Percentiles rank a stretch among this genome's conserved stretches.
Conservation (phyloP, 2,329 filamentous ascomycete species). For the Cladosporium velox region DNA sequence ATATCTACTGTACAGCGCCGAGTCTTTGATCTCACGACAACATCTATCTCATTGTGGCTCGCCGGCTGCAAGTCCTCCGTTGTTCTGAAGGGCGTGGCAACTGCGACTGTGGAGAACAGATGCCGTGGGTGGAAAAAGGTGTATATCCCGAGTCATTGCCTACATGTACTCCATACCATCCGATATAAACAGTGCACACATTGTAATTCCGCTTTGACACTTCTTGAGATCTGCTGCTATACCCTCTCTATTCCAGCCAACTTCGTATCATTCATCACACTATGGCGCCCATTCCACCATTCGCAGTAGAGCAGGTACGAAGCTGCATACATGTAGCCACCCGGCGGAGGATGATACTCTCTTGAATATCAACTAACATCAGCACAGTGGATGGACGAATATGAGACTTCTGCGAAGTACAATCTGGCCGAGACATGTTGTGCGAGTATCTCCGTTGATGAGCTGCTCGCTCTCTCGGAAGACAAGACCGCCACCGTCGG, state of each 20-base stretch:
- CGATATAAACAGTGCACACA: neutral
- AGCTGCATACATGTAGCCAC: neutral
- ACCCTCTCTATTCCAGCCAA: neutral
- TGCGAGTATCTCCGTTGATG: slow-evolving; percentile 70
- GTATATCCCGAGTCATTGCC: neutral
- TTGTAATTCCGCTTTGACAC: neutral
- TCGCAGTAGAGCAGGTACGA: slow-evolving; percentile 68
- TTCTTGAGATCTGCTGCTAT: neutral
- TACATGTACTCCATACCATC: neutral
- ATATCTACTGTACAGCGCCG: neutral
- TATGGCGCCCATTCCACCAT: slow-evolving; percentile 44
- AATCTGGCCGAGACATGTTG: slow-evolving; percentile 82
- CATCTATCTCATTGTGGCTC: neutral
- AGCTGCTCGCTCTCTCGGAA: slow-evolving; percentile 62
- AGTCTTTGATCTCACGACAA: neutral
- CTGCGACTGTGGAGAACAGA: neutral
- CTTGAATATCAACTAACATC: slow-evolving; percentile 22
- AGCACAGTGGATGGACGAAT: slow-evolving; percentile 58
- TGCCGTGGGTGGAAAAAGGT: neutral
- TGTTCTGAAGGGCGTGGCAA: neutral
- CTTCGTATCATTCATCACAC: neutral
- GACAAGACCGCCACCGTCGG: slow-evolving; percentile 49
- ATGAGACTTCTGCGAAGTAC: slow-evolving; percentile 55
- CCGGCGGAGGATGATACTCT: slow-evolving; percentile 5
- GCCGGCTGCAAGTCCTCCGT: neutral